phyloP scores from a whole-genome alignment of 2,329 filamentous ascomycete species.

The Colletotrichum sp. region DNA sequence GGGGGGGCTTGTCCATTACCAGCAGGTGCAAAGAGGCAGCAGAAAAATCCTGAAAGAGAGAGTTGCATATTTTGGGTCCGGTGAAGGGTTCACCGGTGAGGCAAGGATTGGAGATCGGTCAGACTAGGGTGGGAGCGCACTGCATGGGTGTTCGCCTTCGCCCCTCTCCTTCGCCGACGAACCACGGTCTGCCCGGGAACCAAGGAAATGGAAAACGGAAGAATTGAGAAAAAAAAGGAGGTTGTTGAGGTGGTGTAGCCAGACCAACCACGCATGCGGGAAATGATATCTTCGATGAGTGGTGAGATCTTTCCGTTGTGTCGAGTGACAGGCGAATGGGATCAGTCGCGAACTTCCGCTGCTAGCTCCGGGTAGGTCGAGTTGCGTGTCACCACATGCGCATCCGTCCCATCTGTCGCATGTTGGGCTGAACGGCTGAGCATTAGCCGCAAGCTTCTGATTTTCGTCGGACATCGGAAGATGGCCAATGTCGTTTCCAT shows the following conservation, averaged over 20 bases:
- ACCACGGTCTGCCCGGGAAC: not conserved
- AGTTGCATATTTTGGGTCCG: not conserved
- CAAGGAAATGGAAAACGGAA: not conserved
- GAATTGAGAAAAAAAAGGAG: not conserved
- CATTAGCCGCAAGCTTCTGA: not conserved
- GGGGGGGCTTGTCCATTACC: not conserved
- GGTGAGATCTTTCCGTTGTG: not conserved
- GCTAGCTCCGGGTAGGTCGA: not conserved
- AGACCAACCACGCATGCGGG: not conserved
- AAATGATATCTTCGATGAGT: not conserved
- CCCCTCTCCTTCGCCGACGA: not conserved
- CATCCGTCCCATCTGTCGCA: not conserved
- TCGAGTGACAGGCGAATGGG: not conserved
- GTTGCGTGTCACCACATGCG: not conserved
- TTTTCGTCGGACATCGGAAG: not conserved
- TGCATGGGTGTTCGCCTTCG: not conserved
- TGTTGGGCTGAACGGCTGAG: not conserved
- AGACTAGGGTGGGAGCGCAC: slow-evolving; percentile 2
- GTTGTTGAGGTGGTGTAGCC: not conserved
- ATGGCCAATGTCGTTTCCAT: not conserved
- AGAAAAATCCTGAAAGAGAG: not conserved
- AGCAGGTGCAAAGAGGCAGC: not conserved
- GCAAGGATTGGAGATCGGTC: slow-evolving; percentile 12
- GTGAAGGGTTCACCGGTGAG: not conserved
- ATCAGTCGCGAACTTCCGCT: not conserved